Conservation (phyloP, 306 rosid species). For the Castanopsis chinensis region DNA sequence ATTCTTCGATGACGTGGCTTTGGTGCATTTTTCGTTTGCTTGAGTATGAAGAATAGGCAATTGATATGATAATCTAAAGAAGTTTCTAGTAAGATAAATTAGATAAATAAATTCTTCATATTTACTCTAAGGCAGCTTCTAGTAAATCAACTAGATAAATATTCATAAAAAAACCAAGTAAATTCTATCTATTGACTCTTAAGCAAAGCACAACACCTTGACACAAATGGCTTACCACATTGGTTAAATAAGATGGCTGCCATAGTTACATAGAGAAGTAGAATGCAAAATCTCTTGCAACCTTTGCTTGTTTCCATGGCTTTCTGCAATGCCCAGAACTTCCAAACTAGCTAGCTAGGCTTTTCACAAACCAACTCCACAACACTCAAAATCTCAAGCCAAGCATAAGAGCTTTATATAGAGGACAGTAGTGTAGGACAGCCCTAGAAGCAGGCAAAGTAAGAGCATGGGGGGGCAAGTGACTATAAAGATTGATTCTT, state of each 20-base stretch:
- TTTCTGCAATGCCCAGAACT: conserved; percentile 10
- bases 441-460: conserved; percentile 25
- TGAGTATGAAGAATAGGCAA: background rate
- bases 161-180: too few relatives aligned
- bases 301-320: conserved; percentile 47
- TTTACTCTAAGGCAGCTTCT: background rate
- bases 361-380: conserved; percentile 15
- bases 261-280: conserved; percentile 40
- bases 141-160: too few relatives aligned
- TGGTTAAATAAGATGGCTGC: conserved; percentile 46
- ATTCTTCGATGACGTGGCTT: too few relatives aligned
- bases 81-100: background rate
- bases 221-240: conserved; percentile 55
- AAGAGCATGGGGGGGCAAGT: conserved; percentile 24
- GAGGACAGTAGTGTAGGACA: conserved; percentile 6
- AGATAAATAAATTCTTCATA: background rate
- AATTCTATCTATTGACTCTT: background rate
- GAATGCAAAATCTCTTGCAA: conserved; percentile 25
- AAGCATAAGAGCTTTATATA: conserved; percentile 28
- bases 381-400: conserved; percentile 33
- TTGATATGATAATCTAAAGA: background rate
- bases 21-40: too few relatives aligned
- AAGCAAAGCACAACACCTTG: background rate
- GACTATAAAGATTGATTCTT: conserved; percentile 75
- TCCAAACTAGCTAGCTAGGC: background rate